Evolutionary conservation across 2,329 filamentous ascomycete genomes (phyloP).

Genomic region (Fonsecaea monophora): DNA sequence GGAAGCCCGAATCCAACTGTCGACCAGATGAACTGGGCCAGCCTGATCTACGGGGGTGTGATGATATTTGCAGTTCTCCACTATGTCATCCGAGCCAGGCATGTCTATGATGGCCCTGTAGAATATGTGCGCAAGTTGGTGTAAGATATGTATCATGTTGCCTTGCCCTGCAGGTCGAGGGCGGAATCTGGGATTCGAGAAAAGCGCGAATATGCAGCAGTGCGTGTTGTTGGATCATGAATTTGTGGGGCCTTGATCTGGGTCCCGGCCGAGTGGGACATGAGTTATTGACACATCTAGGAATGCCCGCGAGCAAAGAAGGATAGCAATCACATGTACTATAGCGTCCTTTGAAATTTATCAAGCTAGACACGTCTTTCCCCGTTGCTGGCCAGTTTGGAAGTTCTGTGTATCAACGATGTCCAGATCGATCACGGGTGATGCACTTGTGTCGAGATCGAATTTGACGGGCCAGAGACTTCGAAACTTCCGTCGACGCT

Average conservation of each 20-base stretch:
- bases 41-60: slow-evolving; percentile 42
- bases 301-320: background rate
- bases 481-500: background rate
- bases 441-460: background rate
- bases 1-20: slow-evolving; percentile 33
- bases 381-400: background rate
- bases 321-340: background rate
- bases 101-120: slow-evolving; percentile 45
- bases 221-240: background rate
- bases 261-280: background rate
- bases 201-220: background rate
- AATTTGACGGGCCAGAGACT: background rate
- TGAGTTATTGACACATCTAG: background rate
- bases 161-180: background rate
- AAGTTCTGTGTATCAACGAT: background rate
- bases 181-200: background rate
- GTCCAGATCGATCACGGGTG: background rate
- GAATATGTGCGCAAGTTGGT: slow-evolving; percentile 40
- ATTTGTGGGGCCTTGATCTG: background rate
- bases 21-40: slow-evolving; percentile 43
- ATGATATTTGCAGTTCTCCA: slow-evolving; percentile 41
- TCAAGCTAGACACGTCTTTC: background rate
- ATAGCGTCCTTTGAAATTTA: too few species aligned
- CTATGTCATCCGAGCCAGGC: slow-evolving; percentile 41
- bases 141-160: slow-evolving; percentile 3